A percentile compares a stretch with the other conserved stretches of the same genome.
Evolutionary conservation across 1,284 basidiomycete species (phyloP).

Genomic region (Pseudozyma hubeiensis): DNA sequence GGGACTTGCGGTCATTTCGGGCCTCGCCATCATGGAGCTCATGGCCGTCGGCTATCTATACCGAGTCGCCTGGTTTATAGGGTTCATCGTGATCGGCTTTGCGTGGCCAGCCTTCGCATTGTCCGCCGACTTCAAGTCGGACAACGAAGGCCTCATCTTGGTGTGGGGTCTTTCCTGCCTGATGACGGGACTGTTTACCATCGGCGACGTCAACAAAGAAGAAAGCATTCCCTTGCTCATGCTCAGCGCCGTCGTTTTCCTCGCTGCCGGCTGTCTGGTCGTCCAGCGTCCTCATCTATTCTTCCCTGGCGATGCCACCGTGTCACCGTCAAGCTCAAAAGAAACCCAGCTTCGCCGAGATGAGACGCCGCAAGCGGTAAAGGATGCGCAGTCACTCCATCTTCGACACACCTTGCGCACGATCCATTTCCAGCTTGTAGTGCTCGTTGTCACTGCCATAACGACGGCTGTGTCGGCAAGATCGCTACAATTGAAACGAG

Average conservation of each 20-base stretch:
- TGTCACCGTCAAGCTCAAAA: background rate
- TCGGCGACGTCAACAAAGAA: slow-evolving; percentile 79
- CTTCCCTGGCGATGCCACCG: slow-evolving; percentile 15
- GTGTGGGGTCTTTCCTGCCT: slow-evolving; percentile 75
- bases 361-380: background rate
- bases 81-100: slow-evolving; percentile 76
- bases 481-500: slow-evolving; percentile 77
- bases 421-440: slow-evolving; percentile 56
- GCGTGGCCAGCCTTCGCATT: slow-evolving; percentile 72
- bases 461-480: slow-evolving; percentile 73
- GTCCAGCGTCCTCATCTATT: slow-evolving; percentile 27
- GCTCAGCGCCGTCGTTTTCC: slow-evolving; percentile 45
- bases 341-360: background rate
- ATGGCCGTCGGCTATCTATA: slow-evolving; percentile 78
- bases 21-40: slow-evolving; percentile 70
- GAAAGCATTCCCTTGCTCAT: slow-evolving; percentile 72
- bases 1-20: slow-evolving; percentile 5
- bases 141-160: slow-evolving; percentile 66
- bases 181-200: slow-evolving; percentile 76
- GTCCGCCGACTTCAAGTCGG: slow-evolving; percentile 44
- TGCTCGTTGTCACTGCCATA: slow-evolving; percentile 73
- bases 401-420: slow-evolving; percentile 46
- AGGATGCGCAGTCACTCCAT: slow-evolving; percentile 19
- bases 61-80: slow-evolving; percentile 79
- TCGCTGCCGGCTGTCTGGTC: slow-evolving; percentile 27